Evolutionary conservation across 2,329 filamentous ascomycete species (phyloP).

Genomic region (Neonectria hederae): DNA sequence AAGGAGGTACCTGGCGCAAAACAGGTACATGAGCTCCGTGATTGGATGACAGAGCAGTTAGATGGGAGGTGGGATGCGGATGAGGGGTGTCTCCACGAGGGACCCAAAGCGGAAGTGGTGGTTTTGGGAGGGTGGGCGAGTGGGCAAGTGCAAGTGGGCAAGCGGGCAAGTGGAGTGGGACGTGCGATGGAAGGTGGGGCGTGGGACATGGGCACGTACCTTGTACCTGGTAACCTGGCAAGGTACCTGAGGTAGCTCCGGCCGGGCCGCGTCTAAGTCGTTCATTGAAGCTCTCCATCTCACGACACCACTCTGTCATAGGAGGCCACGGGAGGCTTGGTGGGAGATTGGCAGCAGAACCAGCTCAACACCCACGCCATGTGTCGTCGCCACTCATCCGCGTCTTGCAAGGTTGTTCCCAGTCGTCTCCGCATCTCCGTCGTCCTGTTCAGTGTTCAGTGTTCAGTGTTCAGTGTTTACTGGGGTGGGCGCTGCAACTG

Average conservation of each 20-base stretch:
- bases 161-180: background rate
- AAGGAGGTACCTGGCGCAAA: conserved; percentile 10
- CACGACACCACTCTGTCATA: conserved; percentile 37
- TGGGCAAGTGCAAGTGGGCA: conserved; percentile 4
- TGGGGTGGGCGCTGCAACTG: conserved; percentile 9
- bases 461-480: background rate
- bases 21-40: conserved; percentile 15
- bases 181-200: background rate
- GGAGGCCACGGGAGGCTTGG: conserved; percentile 26
- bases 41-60: conserved; percentile 9
- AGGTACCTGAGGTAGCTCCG: conserved; percentile 12
- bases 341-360: conserved; percentile 39
- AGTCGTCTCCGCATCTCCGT: conserved; percentile 36
- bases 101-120: conserved; percentile 13
- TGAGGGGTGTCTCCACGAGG: conserved; percentile 11
- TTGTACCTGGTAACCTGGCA: background rate
- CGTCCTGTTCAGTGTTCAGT: conserved; percentile 3
- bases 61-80: conserved; percentile 5
- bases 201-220: conserved; percentile 18
- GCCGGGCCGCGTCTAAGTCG: conserved; percentile 38
- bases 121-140: conserved; percentile 6
- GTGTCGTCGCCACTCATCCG: conserved; percentile 34
- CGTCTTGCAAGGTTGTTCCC: conserved; percentile 32
- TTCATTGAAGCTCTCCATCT: conserved; percentile 30
- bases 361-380: conserved; percentile 36